Base-by-base conservation (phyloP, 176 grass and related monocot species). In the Otatea glauca region DNA sequence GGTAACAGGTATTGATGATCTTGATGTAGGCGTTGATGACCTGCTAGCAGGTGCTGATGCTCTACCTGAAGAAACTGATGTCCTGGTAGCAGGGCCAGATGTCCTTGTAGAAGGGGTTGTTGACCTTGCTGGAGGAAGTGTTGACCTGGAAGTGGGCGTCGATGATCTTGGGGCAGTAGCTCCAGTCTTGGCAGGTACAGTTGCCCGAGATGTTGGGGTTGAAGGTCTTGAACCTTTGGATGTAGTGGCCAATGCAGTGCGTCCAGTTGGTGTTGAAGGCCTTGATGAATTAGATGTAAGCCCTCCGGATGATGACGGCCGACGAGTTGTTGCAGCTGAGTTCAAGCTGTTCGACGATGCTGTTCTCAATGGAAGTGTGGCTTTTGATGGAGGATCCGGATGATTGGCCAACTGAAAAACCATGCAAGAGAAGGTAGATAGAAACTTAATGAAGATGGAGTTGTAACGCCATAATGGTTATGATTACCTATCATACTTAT, bases 251-350 rank as follows among this genome's bases (percentile, higher is more conserved):
- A 85, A 56, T 63, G 91, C 78, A 23, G 83, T 39, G 49, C 93
- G 91, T 55, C 91, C 83, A 86, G 87, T 92, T 60, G 96, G 96
- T 39, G 96, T 98, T 83, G 93, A 87, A 63, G 93, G 91, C 89
- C 93, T 93, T 34, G 93, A 94, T 63, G 90, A 82, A 84, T 65
- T 92, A 80, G 89, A 75, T 8, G 82, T 85, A 74, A 70, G 92
- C 21, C 91, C 92, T 59, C 91, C 93, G 79, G 96, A 95, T n/a
- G 89, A 98, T 39, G 89, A 88, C 3, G 96, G 96, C 47, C 89
- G 90, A 7, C 85, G 85, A 68, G 80, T 91, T 76, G 89, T 90
- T 29, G 66, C 50, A 71, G 72, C 70, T 69, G 93, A 92, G 76
- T 87, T 92, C 51, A 94, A 83, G 89, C 77, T 88, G 89, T 92